A percentile compares a stretch with the other conserved stretches of the same genome.
Conservation (phyloP, 495 filamentous ascomycete species). For the Alectoria sarmentosa region DNA sequence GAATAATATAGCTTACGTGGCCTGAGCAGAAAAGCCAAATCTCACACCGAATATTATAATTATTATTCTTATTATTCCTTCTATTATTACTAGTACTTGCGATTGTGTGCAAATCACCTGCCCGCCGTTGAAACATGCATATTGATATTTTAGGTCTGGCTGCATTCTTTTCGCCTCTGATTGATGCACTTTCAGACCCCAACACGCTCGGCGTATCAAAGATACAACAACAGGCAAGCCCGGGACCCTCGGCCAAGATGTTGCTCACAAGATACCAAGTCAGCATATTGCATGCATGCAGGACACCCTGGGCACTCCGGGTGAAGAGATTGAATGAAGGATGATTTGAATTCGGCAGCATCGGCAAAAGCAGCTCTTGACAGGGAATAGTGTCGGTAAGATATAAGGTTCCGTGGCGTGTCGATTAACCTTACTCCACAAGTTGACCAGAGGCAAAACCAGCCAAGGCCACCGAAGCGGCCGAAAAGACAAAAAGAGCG, state of each 20-base stretch:
- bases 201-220: background rate
- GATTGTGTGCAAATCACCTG: background rate
- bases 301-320: background rate
- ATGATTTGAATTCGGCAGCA: background rate
- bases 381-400: slow-evolving; percentile 6
- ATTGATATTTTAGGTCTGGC: background rate
- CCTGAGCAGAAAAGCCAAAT: background rate
- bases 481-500: background rate
- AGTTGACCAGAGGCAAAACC: slow-evolving; percentile 5
- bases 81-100: background rate
- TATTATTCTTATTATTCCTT: too few species aligned
- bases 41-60: background rate
- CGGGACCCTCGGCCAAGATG: background rate
- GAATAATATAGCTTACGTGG: slow-evolving; percentile 10
- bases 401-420: slow-evolving; percentile 20
- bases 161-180: background rate
- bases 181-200: background rate
- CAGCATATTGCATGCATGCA: background rate
- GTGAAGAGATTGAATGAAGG: background rate
- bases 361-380: slow-evolving; percentile 5
- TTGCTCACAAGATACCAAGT: background rate
- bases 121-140: slow-evolving; percentile 12
- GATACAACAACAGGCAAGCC: background rate
- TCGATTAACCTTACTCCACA: slow-evolving; percentile 21
- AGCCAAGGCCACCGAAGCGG: background rate